These are phyloP conservation scores for Suhomyces maxii DNA, from an alignment of 1,139 yeast species.

Conservation along the genomic window DNA sequence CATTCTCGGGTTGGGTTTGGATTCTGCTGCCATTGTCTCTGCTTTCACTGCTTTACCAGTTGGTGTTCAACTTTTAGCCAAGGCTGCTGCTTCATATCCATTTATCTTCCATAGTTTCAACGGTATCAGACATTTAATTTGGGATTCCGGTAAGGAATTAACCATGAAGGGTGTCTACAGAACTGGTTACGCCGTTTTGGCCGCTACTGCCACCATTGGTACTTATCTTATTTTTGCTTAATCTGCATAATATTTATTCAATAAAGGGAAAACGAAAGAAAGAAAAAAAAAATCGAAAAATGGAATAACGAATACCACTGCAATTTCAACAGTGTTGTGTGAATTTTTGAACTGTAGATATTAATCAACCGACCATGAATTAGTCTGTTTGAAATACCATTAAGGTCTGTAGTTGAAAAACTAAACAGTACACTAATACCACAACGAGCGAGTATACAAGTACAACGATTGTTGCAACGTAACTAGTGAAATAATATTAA, in stretches of 20 bases:
- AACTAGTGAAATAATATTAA: too few relatives aligned
- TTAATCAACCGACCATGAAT: too few relatives aligned
- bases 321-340: too few relatives aligned
- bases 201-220: conserved; percentile 65
- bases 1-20: conserved; percentile 61
- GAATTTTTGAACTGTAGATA: too few relatives aligned
- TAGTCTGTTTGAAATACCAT: too few relatives aligned
- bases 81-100: conserved; percentile 75
- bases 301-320: background rate
- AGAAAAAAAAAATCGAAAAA: background rate
- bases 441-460: too few relatives aligned
- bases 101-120: conserved; percentile 83
- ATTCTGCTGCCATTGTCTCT: conserved; percentile 59
- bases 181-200: conserved; percentile 86
- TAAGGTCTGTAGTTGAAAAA: too few relatives aligned
- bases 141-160: conserved; percentile 86
- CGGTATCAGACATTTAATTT: conserved; percentile 88
- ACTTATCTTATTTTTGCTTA: conserved; percentile 51
- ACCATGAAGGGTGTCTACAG: conserved; percentile 84
- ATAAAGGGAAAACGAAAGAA: background rate
- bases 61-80: conserved; percentile 58
- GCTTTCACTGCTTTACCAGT: conserved; percentile 62
- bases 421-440: too few relatives aligned
- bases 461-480: too few relatives aligned
- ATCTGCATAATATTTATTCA: conserved; percentile 8